Conservation (phyloP, 331 rosid genomes). For the Prunus yedoensis region DNA sequence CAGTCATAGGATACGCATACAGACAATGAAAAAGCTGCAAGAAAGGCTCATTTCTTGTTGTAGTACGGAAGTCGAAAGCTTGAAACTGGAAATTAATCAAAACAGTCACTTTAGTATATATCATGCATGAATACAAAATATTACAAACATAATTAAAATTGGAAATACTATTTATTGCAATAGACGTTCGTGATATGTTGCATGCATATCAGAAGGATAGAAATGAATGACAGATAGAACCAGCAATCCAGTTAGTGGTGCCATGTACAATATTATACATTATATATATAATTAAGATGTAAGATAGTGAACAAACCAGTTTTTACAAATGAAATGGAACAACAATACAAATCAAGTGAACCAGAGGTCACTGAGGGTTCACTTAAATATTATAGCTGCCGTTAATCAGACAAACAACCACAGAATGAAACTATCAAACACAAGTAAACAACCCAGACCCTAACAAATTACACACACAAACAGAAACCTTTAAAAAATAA, state of each 20-base stretch:
- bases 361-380: too few species aligned
- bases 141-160: background rate
- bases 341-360: background rate
- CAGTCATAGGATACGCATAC: constrained; percentile 86
- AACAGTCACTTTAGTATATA: constrained; percentile 23
- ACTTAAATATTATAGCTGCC: background rate
- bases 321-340: background rate
- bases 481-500: background rate
- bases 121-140: background rate
- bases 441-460: background rate
- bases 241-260: background rate
- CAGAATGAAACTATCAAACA: background rate
- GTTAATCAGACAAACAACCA: background rate
- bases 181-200: background rate
- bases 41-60: constrained; percentile 91
- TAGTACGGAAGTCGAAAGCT: constrained; percentile 97
- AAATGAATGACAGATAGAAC: background rate
- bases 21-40: constrained; percentile 98
- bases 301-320: too few species aligned
- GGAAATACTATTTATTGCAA: background rate
- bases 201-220: constrained; percentile 1
- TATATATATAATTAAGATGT: background rate
- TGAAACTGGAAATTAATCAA: constrained; percentile 73
- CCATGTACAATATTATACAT: background rate
- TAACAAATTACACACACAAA: background rate